phyloP scores from a whole-genome alignment of 371 early-diverging fungal genomes.

The Mucor indicus region DNA sequence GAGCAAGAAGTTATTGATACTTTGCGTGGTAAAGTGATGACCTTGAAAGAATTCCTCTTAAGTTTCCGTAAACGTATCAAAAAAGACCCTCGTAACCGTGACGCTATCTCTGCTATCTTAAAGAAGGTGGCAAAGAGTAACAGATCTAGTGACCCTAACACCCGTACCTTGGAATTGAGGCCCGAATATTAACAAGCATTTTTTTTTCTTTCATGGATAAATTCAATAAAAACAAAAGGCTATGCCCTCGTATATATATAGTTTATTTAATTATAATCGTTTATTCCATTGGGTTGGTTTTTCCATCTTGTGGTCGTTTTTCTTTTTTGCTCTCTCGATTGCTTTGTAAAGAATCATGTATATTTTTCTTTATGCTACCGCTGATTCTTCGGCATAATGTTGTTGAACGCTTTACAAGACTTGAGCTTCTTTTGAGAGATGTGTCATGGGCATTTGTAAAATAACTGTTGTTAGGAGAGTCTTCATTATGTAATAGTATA shows the following conservation, averaged over 20 bases:
- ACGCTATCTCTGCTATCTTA: slow-evolving; percentile 54
- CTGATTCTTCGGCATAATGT: too few relatives aligned
- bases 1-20: slow-evolving; percentile 65
- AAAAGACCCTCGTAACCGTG: slow-evolving; percentile 62
- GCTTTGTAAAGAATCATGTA: not conserved
- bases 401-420: too few relatives aligned
- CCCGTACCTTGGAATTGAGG: slow-evolving; percentile 46
- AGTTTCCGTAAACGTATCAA: slow-evolving; percentile 66
- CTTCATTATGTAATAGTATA: too few relatives aligned
- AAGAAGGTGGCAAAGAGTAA: slow-evolving; percentile 62
- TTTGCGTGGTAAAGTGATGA: slow-evolving; percentile 55
- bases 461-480: too few relatives aligned
- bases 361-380: not conserved
- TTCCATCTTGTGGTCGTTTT: slow-evolving; percentile 35
- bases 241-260: not conserved
- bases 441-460: too few relatives aligned
- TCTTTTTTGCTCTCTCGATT: slow-evolving; percentile 8
- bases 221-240: not conserved
- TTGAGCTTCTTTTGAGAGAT: too few relatives aligned
- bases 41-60: slow-evolving; percentile 66
- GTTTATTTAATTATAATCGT: not conserved
- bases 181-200: slow-evolving; percentile 24
- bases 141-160: slow-evolving; percentile 40
- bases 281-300: slow-evolving; percentile 33
- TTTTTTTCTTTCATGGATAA: slow-evolving; percentile 28